Evolutionary conservation across 148 eudicot genomes (phyloP), one percentile per base, ranked within the genome.

Genomic region (Limonium bicolor): DNA sequence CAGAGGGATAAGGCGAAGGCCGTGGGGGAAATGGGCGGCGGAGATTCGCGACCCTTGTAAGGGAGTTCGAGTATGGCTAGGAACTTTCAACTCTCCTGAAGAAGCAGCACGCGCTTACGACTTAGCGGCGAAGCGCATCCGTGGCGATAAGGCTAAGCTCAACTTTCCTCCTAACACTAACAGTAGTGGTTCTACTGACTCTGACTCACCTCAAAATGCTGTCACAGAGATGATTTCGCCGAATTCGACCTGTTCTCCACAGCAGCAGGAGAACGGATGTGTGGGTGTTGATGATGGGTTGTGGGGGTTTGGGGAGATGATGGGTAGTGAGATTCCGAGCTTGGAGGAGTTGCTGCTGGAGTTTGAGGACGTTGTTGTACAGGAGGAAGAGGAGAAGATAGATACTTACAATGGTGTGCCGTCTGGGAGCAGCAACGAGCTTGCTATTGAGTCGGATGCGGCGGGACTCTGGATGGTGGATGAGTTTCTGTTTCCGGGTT

Each of bases 1-100:
- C 75, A 64, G 94, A 54, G 96, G 96, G 0, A 88, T 88, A 51
- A 55, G 96, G 36, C 75, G 56, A 44, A 60, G 96, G 43, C 90
- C 94, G 12, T 88, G 96, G 96, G 96, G 96, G 2, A 88, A 83
- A 62, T 88, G 94, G 94, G 96, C 96, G 0, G 90, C 96, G 0
- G 96, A 88, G 53, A 88, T 88, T 34, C 82, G 96, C 0, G 96
- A 88, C 56, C 96, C 94, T 0, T 65, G 56, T 0, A 80, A 83
- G 31, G 96, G 96, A 0, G 73, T 56, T 36, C 70, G 96, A 16
- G 83, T 82, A 26, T 88, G 96, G 96, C 94, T 88, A 25, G 96
- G 96, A 4, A 88, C 96, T 14, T 88, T 62, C 77, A 68, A 63
- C 69, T 59, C 94, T 1, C 63, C 86, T 1, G 92, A 83, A 49